These are phyloP conservation scores for Capronia americana DNA, from an alignment of 2,329 filamentous ascomycete genomes.

Conservation along the genomic window DNA sequence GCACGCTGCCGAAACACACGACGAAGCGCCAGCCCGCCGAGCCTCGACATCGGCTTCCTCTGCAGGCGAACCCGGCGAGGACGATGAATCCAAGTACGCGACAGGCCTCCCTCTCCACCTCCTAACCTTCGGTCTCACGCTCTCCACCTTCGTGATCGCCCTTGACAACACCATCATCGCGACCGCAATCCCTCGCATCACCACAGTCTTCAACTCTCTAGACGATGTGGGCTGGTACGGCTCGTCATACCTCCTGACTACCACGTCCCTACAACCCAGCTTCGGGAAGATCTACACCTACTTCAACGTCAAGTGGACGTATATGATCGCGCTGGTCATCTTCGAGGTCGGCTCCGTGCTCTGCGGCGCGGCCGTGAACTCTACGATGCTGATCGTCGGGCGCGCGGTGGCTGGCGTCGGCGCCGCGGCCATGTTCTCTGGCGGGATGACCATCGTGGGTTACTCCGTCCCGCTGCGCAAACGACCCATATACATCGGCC, in stretches of 20 bases:
- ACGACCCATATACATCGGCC: slow-evolving; percentile 42
- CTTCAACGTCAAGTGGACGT: slow-evolving; percentile 42
- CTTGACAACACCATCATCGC: slow-evolving; percentile 43
- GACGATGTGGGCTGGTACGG: slow-evolving; percentile 43
- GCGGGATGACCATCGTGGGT: slow-evolving; percentile 41
- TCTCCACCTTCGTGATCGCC: slow-evolving; percentile 43
- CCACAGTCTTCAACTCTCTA: slow-evolving; percentile 41
- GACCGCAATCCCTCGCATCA: slow-evolving; percentile 42
- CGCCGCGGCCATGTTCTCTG: slow-evolving; percentile 41
- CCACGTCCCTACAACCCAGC: slow-evolving; percentile 40
- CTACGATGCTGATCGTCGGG: slow-evolving; percentile 41
- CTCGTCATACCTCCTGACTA: slow-evolving; percentile 40
- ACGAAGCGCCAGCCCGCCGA: slow-evolving; percentile 18
- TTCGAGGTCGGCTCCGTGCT: slow-evolving; percentile 42
- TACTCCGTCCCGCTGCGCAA: slow-evolving; percentile 39
- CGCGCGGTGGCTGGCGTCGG: slow-evolving; percentile 43
- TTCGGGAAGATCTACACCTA: slow-evolving; percentile 43
- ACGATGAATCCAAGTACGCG: slow-evolving; percentile 40
- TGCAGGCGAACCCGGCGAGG: slow-evolving; percentile 31
- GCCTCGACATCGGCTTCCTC: slow-evolving; percentile 30
- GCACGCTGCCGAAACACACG: slow-evolving; percentile 9
- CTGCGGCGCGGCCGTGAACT: slow-evolving; percentile 40
- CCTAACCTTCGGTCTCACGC: slow-evolving; percentile 38
- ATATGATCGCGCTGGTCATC: slow-evolving; percentile 38
- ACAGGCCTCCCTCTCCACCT: slow-evolving; percentile 35